A percentile compares a stretch with the other conserved stretches of the same genome.
These are phyloP conservation scores for Leishmania aethiopica DNA, from an alignment of 208 protist species.

Conservation along the genomic window DNA sequence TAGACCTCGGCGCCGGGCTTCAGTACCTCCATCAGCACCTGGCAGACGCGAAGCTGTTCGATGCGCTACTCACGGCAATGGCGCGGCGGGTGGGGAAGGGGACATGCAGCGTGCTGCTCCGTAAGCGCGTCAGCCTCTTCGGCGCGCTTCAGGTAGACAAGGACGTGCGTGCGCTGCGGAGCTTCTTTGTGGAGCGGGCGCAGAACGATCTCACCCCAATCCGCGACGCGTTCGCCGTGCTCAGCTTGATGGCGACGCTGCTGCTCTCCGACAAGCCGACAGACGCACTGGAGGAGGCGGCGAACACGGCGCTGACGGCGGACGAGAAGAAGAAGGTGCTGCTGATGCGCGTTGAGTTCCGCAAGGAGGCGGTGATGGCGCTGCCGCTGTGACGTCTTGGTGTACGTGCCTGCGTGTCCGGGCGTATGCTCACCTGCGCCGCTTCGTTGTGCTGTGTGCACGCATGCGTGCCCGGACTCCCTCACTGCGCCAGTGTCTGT, in stretches of 20 bases:
- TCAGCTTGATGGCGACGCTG: conserved; percentile 60
- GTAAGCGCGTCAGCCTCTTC: conserved; percentile 64
- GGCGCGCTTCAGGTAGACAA: conserved; percentile 85
- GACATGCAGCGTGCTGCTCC: conserved; percentile 42
- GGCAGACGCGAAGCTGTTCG: conserved; percentile 41
- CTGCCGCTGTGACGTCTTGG: conserved; percentile 38
- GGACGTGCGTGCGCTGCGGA: conserved; percentile 71
- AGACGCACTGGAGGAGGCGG: conserved; percentile 67
- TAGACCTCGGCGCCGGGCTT: conserved; percentile 38
- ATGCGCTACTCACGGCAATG: conserved; percentile 53
- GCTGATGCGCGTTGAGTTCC: conserved; percentile 69
- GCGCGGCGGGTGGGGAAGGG: conserved; percentile 30
- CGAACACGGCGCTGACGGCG: conserved; percentile 63
- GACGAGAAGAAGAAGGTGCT: conserved; percentile 77
- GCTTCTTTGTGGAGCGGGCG: conserved; percentile 58
- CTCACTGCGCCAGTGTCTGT: not conserved
- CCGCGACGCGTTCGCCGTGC: conserved; percentile 50
- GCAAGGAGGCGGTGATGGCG: conserved; percentile 55
- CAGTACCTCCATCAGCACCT: conserved; percentile 45
- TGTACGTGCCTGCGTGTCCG: not conserved
- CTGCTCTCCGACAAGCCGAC: conserved; percentile 65
- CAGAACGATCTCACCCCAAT: conserved; percentile 55
- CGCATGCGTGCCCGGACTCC: not conserved
- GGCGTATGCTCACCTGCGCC: not conserved
- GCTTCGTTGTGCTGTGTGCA: not conserved